These are phyloP conservation scores for Serpula lacrymans DNA, from an alignment of 768 basidiomycete species.

Conservation along the genomic window DNA sequence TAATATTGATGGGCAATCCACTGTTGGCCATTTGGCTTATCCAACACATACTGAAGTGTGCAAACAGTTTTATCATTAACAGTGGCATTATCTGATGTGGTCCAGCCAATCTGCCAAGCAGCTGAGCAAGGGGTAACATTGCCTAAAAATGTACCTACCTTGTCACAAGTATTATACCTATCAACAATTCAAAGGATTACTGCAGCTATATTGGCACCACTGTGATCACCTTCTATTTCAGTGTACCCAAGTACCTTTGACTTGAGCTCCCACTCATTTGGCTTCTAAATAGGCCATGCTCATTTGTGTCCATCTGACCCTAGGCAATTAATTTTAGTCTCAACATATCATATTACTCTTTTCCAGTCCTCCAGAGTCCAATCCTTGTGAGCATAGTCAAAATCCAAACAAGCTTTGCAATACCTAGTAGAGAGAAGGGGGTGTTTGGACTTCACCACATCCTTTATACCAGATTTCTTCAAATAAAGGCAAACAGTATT, in stretches of 20 bases:
- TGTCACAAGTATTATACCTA: background rate
- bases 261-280: constrained; percentile 5
- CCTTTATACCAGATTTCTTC: background rate
- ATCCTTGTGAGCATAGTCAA: too few relatives aligned
- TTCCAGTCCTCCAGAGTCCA: too few relatives aligned
- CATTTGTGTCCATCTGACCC: constrained; percentile 4
- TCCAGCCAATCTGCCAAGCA: constrained; percentile 4
- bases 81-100: constrained; percentile 5
- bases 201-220: constrained; percentile 2
- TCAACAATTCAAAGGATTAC: constrained; percentile 1
- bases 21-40: too few relatives aligned
- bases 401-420: too few relatives aligned
- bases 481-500: too few relatives aligned
- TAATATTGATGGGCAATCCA: too few relatives aligned
- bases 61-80: constrained; percentile 7
- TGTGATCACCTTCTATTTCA: constrained; percentile 1
- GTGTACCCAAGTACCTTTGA: constrained; percentile 4
- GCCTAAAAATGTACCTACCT: background rate
- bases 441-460: background rate
- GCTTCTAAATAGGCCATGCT: constrained; percentile 1
- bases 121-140: background rate
- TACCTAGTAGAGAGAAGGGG: background rate
- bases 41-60: too few relatives aligned
- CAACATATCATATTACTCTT: too few relatives aligned
- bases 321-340: constrained; percentile 4